phyloP scores from a whole-genome alignment of 441 rosid species.

The California macrophylla region DNA sequence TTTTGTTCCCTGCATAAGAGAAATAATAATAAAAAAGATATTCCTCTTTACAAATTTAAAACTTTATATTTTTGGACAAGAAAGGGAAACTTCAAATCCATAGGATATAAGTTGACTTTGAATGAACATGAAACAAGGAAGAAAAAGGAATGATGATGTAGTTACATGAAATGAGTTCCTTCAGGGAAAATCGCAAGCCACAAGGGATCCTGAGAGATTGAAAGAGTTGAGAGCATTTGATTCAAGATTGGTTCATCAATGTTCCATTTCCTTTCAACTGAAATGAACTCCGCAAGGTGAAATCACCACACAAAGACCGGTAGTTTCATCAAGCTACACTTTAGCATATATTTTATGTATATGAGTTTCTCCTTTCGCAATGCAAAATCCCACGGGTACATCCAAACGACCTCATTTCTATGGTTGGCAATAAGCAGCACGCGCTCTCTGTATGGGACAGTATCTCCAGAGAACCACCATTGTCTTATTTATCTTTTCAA shows the following conservation, averaged over 20 bases:
- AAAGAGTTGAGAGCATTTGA: conserved; percentile 57
- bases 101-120: neutral
- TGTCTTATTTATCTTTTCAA: conserved; percentile 77
- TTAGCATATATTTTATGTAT: conserved; percentile 71
- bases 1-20: conserved; percentile 63
- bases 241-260: conserved; percentile 59
- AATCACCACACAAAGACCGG: conserved; percentile 97
- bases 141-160: neutral
- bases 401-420: conserved; percentile 96
- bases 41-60: neutral
- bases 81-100: neutral
- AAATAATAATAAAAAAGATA: neutral
- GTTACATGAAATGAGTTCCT: conserved; percentile 94
- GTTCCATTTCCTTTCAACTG: conserved; percentile 94
- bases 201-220: conserved; percentile 67
- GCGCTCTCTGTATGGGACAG: conserved; percentile 49
- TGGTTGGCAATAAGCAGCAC: conserved; percentile 76
- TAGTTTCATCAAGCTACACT: conserved; percentile 87
- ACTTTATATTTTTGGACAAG: neutral
- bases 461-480: conserved; percentile 64
- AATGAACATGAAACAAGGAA: conserved; percentile 4
- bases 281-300: conserved; percentile 80
- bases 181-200: conserved; percentile 98
- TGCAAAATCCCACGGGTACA: conserved; percentile 94
- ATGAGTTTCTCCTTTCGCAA: conserved; percentile 74